Evolutionary conservation across 2,329 filamentous ascomycete species (phyloP), one percentile per base, ranked within the genome.

Genomic region (Trichoderma koningii): DNA sequence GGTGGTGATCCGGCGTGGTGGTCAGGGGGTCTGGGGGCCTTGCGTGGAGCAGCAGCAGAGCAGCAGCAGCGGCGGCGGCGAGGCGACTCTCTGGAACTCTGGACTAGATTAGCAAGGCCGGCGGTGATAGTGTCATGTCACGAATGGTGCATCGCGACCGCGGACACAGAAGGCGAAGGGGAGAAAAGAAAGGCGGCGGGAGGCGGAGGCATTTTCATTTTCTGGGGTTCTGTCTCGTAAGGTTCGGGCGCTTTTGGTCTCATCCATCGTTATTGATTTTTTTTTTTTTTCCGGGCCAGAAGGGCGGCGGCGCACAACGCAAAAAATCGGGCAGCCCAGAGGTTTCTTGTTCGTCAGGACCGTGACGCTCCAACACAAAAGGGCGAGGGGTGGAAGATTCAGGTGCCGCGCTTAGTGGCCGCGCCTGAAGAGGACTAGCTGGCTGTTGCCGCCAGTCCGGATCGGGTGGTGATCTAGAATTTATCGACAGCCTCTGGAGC

Each of bases 221-320:
- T 71, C 68, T 70, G 70, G 73, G 71, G 72, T 69, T 70, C 69
- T 76, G 74, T 76, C 75, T 76, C 73, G 75, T 72, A 73, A 70
- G 71, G 69, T 76, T 75, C 74, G 75, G 73, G 73, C 73, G 73
- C 74, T 71, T 38, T 74, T 77, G 73, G 76, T 76, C 73, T 77
- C 73, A 77, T 77, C 75, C 74, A 23, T 75, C 73, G 74, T 52
- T 38, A 38, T 38, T 30, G 21, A 23, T 30, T 71, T 76, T 72
- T 75, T 75, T 75, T 74, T 75, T 73, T 75, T 72, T 77, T 72
- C 75, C 74, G 74, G 75, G 74, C 74, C 74, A 72, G 72, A 72
- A 62, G 74, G 75, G 75, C 75, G 74, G 75, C 75, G 74, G 75
- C 75, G 73, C 76, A 77, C 74, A 75, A 71, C 70, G 61, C 52